Base-by-base conservation (phyloP, 106 monocot species). In the Xerophyta viscosa region DNA sequence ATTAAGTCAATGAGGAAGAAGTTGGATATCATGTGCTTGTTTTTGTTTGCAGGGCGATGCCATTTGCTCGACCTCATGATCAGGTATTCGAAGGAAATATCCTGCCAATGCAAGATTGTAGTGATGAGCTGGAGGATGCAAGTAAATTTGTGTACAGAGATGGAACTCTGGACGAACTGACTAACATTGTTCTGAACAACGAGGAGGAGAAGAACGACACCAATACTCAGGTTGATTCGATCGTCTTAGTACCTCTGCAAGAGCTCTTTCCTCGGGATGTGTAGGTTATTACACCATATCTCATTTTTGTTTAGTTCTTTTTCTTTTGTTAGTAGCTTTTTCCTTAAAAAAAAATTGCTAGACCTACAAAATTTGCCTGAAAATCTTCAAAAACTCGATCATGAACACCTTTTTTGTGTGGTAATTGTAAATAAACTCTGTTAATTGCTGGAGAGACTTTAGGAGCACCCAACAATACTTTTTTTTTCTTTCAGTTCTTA, bases 91-190 rank as follows among this genome's bases (percentile, higher is more conserved):
- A 83, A 6, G 67, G 46, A 54, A 39, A 52, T 20, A 78, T 66
- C 46, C 68, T 73, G 2, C 57, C 69, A 4, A 83, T 83, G 83
- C 68, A 52, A 41, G 73, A 70, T 46, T 66, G 65, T 14, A 52
- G 60, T 14, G 57, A 55, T 21, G 25, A 74, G 10, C 73, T 74
- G 2, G 74, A 74, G 14, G 83, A 83, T n/a, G n/a, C n/a, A 15
- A 70, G 83, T 8, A 73, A 78, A 20, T 47, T 65, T 41, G 70
- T 78, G 20, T 83, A 73, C 51, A 56, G 83, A 13, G 73, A 78
- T 20, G 70, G 73, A 46, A 77, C 83, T 25, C 50, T 77, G 52
- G 83, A 83, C 44, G 33, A 54, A 26, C 20, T 29, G 6, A 64
- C 70, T 19, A 52, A 37, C 15, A 70, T 47, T 31, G 48, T 41